Conservation (phyloP, 495 filamentous ascomycete species). For the Xylaria bambusicola region DNA sequence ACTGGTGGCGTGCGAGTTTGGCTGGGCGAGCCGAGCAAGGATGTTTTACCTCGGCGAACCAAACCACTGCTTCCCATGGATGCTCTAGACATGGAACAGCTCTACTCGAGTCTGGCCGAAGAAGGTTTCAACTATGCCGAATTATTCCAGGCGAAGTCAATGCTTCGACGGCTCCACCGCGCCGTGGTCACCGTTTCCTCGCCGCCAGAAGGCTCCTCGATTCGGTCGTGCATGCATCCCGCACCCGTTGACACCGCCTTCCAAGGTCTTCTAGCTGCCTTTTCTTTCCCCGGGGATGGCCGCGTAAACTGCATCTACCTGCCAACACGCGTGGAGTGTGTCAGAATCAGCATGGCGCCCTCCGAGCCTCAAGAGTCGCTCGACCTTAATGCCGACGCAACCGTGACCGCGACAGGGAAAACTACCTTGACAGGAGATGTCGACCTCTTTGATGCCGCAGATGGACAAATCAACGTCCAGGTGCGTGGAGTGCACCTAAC, state of each 20-base stretch:
- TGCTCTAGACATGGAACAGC: background rate
- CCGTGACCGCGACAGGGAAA: background rate
- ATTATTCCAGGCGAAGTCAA: background rate
- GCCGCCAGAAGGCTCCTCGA: background rate
- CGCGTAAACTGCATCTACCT: background rate
- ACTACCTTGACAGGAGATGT: background rate
- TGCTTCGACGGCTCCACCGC: background rate
- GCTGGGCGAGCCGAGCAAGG: background rate
- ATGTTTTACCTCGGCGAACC: background rate
- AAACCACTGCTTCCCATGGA: background rate
- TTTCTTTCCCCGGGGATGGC: background rate
- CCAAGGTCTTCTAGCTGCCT: background rate
- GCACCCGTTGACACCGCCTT: background rate
- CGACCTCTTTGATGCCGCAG: slow-evolving; percentile 1
- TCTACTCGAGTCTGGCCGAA: background rate
- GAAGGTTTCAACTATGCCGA: background rate
- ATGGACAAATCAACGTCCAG: background rate
- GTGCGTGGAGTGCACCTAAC: background rate
- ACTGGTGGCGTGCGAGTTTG: background rate
- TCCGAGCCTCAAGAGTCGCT: background rate
- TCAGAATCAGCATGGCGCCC: background rate
- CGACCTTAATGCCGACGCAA: background rate
- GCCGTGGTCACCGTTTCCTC: background rate
- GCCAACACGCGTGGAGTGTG: background rate
- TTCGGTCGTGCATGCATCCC: background rate